phyloP scores from a whole-genome alignment of 2,329 filamentous ascomycete genomes.

The Fusarium graminum region DNA sequence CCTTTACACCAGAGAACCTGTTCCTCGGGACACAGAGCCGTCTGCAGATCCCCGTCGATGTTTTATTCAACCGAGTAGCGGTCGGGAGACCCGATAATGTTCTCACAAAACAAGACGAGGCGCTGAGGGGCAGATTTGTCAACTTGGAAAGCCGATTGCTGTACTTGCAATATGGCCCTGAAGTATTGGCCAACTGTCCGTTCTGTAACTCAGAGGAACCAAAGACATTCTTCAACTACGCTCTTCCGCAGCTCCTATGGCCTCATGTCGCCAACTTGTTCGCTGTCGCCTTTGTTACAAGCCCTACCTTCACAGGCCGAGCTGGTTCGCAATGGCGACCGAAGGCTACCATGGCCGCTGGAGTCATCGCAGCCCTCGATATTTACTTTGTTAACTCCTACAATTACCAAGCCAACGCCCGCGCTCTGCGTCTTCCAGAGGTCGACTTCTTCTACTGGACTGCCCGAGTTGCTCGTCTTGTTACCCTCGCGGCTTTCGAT shows the following conservation, averaged over 20 bases:
- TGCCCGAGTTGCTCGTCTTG: constrained; percentile 71
- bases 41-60: constrained; percentile 85
- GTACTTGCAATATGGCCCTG: constrained; percentile 86
- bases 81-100: constrained; percentile 62
- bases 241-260: constrained; percentile 76
- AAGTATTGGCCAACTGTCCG: constrained; percentile 78
- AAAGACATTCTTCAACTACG: constrained; percentile 82
- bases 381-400: constrained; percentile 74
- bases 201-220: constrained; percentile 83
- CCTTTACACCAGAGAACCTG: constrained; percentile 82
- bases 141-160: constrained; percentile 79
- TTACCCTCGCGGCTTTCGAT: constrained; percentile 76
- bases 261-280: constrained; percentile 86
- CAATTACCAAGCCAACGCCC: constrained; percentile 73
- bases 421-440: constrained; percentile 71
- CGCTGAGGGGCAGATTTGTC: constrained; percentile 76
- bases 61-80: constrained; percentile 82
- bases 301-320: constrained; percentile 71
- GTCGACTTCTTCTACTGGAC: constrained; percentile 80
- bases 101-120: constrained; percentile 71
- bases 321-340: constrained; percentile 77
- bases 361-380: constrained; percentile 72
- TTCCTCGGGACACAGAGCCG: constrained; percentile 83
- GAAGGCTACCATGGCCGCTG: constrained; percentile 73
- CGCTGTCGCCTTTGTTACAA: constrained; percentile 79